Base-by-base conservation (phyloP, 768 basidiomycete genomes). In the Mycena rebaudengoi region DNA sequence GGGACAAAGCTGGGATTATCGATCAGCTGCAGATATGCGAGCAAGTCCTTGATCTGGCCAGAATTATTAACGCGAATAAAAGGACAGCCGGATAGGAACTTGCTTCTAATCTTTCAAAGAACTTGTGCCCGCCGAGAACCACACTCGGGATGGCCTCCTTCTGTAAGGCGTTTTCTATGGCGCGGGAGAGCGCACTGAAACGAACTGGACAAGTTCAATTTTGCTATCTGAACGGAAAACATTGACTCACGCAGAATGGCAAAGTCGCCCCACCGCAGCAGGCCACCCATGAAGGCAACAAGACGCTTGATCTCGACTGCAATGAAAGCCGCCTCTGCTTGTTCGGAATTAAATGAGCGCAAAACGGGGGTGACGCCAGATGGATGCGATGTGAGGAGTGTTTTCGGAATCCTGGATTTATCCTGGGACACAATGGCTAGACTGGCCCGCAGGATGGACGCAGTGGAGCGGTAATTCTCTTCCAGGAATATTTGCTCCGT, bases 401-500 rank as follows among this genome's bases (percentile, higher is more conserved):
- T 85, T 73, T 96, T 97, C 50, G 81, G 83, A 29, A 95, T 89
- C 7, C 95, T 88, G 0, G 82, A 82, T 64, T 88, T 87, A 75
- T 96, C 94, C 95, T 67, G 7, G 45, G 3, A 26, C n/a, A 96
- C 88, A 61, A 97, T 89, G 1, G 92, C 91, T 7, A 92, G 71
- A 52, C 91, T 91, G 4, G 88, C 83, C 2, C 83, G 82, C 7
- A 97, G 77, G 57, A 97, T 95, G 1, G 89, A 81, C 0, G 82
- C 88, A 0, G 93, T 94, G 1, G 92, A 95, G 11, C 95, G 88
- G 75, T 95, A 97, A 71, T 95, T 96, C 71, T 94, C 83, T 72
- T 96, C 94, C 7, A 96, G 78, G 40, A 91, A 84, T 41, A 97
- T 86, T 68, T 92, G 89, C 62, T 80, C 66, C 0, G 89, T 88